Conservation (phyloP, 2,329 filamentous ascomycete species). For the Cytospora mali region DNA sequence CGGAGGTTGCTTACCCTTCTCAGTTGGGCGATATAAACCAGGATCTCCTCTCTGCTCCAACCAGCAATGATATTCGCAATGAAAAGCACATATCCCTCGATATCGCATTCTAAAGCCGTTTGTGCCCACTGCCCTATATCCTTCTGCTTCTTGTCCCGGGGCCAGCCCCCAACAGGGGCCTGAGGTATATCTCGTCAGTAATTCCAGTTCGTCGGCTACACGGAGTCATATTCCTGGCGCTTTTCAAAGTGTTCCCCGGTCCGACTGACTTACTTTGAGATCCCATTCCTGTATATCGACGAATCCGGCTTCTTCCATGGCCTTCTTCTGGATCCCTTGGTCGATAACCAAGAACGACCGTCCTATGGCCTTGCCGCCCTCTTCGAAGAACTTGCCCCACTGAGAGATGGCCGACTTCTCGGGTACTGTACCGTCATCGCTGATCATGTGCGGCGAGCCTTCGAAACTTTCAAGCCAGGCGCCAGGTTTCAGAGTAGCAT, state of each 20-base stretch:
- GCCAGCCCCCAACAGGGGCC: slow-evolving; percentile 36
- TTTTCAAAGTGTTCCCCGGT: background rate
- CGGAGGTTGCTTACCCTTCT: slow-evolving; percentile 28
- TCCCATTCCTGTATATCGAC: slow-evolving; percentile 56
- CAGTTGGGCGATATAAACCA: slow-evolving; percentile 40
- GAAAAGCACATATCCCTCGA: slow-evolving; percentile 33
- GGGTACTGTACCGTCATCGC: slow-evolving; percentile 34
- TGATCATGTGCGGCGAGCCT: slow-evolving; percentile 26
- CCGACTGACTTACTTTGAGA: slow-evolving; percentile 48
- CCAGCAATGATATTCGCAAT: slow-evolving; percentile 41
- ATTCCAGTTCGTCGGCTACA: background rate
- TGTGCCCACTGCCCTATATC: slow-evolving; percentile 33
- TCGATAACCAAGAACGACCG: slow-evolving; percentile 53
- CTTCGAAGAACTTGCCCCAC: slow-evolving; percentile 36
- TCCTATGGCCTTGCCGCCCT: slow-evolving; percentile 48
- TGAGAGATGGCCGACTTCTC: slow-evolving; percentile 31
- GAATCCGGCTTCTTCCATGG: slow-evolving; percentile 58
- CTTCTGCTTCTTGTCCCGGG: slow-evolving; percentile 34
- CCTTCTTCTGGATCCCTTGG: slow-evolving; percentile 53
- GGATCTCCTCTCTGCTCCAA: slow-evolving; percentile 40
- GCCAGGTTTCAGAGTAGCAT: slow-evolving; percentile 54
- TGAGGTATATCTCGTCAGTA: slow-evolving; percentile 16
- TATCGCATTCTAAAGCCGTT: slow-evolving; percentile 23
- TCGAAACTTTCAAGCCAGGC: slow-evolving; percentile 40
- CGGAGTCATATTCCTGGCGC: background rate